Evolutionary conservation across 1,284 basidiomycete genomes (phyloP).

Genomic region (Kwoniella shivajii): DNA sequence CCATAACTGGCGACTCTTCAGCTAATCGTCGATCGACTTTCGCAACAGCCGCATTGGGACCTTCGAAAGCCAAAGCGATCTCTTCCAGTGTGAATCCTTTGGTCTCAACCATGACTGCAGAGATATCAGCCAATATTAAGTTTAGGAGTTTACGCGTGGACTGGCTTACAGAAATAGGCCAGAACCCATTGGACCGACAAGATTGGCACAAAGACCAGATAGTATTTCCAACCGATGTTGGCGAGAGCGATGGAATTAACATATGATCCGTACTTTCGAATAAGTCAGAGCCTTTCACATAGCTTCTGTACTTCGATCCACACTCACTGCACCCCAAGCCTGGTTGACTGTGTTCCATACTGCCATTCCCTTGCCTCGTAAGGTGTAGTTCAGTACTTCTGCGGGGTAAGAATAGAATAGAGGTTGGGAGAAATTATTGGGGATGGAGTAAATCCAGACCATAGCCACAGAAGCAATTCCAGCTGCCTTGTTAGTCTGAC

Average conservation of each 20-base stretch:
- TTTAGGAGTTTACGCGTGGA: not conserved
- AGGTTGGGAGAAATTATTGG: constrained; percentile 20
- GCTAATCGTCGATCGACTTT: constrained; percentile 1
- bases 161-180: constrained; percentile 12
- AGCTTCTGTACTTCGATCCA: not conserved
- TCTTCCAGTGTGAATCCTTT: constrained; percentile 53
- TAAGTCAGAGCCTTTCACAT: not conserved
- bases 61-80: constrained; percentile 47
- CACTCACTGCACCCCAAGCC: constrained; percentile 10
- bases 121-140: not conserved
- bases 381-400: constrained; percentile 10
- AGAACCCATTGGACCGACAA: constrained; percentile 9
- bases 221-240: constrained; percentile 17
- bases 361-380: constrained; percentile 16
- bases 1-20: not conserved
- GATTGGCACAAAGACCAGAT: constrained; percentile 13
- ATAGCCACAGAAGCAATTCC: constrained; percentile 17
- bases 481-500: constrained; percentile 6
- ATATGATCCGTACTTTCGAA: constrained; percentile 14
- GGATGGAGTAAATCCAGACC: constrained; percentile 27
- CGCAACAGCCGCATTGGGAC: constrained; percentile 8
- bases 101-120: constrained; percentile 52
- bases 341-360: constrained; percentile 30
- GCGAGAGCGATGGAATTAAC: constrained; percentile 18
- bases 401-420: constrained; percentile 11